Evolutionary conservation across 1,139 yeast genomes (phyloP).

Genomic region (Candida freyschussii): DNA sequence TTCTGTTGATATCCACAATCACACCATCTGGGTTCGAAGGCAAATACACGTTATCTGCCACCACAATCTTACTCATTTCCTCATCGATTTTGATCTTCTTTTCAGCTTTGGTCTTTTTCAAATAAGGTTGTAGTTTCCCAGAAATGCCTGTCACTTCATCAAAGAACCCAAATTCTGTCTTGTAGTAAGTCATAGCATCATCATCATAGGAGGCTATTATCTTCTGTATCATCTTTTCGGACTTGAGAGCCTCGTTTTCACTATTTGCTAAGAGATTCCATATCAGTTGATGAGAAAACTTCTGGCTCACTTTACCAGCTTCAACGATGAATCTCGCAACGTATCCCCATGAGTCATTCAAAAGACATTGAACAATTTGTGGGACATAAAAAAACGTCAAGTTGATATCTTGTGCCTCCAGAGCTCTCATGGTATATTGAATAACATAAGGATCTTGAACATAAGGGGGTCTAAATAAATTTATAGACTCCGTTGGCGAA

Average conservation of each 20-base stretch:
- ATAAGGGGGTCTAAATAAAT: slow-evolving; percentile 74
- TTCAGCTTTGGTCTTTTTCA: slow-evolving; percentile 91
- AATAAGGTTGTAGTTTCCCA: slow-evolving; percentile 89
- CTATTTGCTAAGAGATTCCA: slow-evolving; percentile 98
- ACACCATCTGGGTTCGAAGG: slow-evolving; percentile 97
- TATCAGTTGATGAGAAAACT: slow-evolving; percentile 95
- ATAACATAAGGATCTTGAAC: slow-evolving; percentile 62
- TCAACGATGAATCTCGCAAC: slow-evolving; percentile 86
- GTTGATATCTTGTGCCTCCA: slow-evolving; percentile 84
- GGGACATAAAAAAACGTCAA: slow-evolving; percentile 95
- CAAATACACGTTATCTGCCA: slow-evolving; percentile 81
- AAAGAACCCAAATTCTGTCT: slow-evolving; percentile 84
- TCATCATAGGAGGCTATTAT: slow-evolving; percentile 61
- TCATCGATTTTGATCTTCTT: slow-evolving; percentile 95
- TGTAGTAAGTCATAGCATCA: slow-evolving; percentile 63
- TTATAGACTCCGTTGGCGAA: slow-evolving; percentile 82
- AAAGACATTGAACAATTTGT: slow-evolving; percentile 88
- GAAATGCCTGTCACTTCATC: slow-evolving; percentile 89
- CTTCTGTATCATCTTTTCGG: slow-evolving; percentile 63
- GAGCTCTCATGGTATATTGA: slow-evolving; percentile 87
- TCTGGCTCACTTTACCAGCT: slow-evolving; percentile 84
- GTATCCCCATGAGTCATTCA: slow-evolving; percentile 79
- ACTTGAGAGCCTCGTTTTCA: slow-evolving; percentile 84
- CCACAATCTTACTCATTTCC: slow-evolving; percentile 79
- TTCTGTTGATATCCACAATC: slow-evolving; percentile 87